phyloP scores from a whole-genome alignment of 352 stramenopile species.

The Phytophthora aleatoria region DNA sequence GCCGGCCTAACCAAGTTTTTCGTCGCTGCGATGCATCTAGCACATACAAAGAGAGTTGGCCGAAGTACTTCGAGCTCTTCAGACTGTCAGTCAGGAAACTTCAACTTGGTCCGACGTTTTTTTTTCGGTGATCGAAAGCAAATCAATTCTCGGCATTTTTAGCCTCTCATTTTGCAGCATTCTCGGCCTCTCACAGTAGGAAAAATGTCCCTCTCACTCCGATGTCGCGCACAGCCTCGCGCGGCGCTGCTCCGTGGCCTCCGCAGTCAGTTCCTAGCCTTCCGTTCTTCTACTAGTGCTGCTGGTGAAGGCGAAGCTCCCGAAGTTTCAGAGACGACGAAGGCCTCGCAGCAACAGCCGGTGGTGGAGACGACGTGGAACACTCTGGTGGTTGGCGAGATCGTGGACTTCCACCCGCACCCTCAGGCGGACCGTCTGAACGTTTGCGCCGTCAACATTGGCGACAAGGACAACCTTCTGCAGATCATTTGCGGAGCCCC shows the following conservation, averaged over 20 bases:
- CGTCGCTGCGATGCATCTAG: no score
- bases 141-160: constrained; percentile 2
- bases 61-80: no score
- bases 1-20: not conserved
- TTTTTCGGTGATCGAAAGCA: constrained; percentile 17
- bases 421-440: constrained; percentile 70
- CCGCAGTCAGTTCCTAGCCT: constrained; percentile 19
- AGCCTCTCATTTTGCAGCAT: constrained; percentile 16
- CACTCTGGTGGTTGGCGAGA: constrained; percentile 73
- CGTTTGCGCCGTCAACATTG: constrained; percentile 69
- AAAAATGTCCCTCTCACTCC: constrained; percentile 28
- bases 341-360: constrained; percentile 21
- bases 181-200: not conserved
- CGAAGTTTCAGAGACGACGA: constrained; percentile 26
- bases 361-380: constrained; percentile 61
- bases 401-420: constrained; percentile 61
- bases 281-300: constrained; percentile 15
- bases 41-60: no score
- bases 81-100: no score
- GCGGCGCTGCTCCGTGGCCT: constrained; percentile 10
- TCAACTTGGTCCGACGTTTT: not conserved
- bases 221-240: constrained; percentile 4
- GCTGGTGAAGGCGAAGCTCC: constrained; percentile 5
- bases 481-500: constrained; percentile 81
- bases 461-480: constrained; percentile 57